Evolutionary conservation across 2,329 filamentous ascomycete species (phyloP).

Genomic region (Alternaria longipes): DNA sequence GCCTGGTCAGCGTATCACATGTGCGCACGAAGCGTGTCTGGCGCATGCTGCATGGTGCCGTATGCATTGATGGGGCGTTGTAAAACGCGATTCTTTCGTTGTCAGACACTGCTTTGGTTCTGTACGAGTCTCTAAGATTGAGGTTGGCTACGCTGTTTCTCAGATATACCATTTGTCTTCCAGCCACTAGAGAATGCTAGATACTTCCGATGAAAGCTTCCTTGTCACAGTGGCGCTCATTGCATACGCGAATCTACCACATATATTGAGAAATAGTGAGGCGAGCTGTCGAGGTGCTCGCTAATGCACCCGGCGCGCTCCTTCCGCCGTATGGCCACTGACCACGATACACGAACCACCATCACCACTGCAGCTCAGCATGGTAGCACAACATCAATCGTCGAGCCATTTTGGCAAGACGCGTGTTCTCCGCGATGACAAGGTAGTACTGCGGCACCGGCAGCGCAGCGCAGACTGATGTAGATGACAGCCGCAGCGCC

Average conservation of each 20-base stretch:
- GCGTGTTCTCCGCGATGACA: slow-evolving; percentile 13
- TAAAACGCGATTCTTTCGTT: slow-evolving; percentile 17
- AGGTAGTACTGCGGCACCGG: slow-evolving; percentile 4
- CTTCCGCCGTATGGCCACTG: slow-evolving; percentile 28
- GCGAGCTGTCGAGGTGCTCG: slow-evolving; percentile 15
- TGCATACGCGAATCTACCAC: background rate
- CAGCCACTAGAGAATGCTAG: background rate
- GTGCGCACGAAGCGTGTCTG: slow-evolving; percentile 29
- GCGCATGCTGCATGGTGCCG: slow-evolving; percentile 36
- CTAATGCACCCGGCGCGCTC: slow-evolving; percentile 15
- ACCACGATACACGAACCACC: slow-evolving; percentile 27
- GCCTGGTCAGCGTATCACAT: slow-evolving; percentile 36
- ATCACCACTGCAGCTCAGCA: slow-evolving; percentile 26
- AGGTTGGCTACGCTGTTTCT: slow-evolving; percentile 9
- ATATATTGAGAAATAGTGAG: slow-evolving; percentile 26
- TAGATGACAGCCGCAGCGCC: slow-evolving; percentile 8
- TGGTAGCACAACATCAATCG: slow-evolving; percentile 13
- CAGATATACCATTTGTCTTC: slow-evolving; percentile 26
- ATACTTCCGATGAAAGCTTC: background rate
- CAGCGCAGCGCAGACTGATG: background rate
- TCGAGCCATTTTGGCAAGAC: slow-evolving; percentile 11
- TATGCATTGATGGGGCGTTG: slow-evolving; percentile 39
- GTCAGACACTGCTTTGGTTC: background rate
- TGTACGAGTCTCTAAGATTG: background rate
- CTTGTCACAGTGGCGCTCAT: background rate